phyloP scores from a whole-genome alignment of 257 asterid genomes.

The Dorcoceras hygrometricum region DNA sequence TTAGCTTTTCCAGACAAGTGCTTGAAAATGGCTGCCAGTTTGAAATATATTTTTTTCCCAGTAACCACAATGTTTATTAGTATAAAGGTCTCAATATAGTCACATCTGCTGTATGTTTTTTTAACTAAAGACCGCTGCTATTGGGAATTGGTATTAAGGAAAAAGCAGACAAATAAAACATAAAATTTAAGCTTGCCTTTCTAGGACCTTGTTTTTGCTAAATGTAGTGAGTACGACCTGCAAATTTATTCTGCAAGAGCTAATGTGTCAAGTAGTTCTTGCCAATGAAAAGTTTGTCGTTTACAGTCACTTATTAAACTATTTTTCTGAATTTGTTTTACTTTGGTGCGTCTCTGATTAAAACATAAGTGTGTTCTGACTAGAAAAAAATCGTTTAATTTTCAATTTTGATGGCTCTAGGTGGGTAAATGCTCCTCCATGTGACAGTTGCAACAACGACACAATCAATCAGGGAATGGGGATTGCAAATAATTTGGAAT shows the following conservation, averaged over 20 bases:
- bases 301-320: not conserved
- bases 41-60: not conserved
- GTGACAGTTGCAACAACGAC: constrained; percentile 69
- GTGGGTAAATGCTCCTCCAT: constrained; percentile 96
- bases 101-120: not conserved
- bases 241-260: constrained; percentile 9
- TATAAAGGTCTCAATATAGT: not conserved
- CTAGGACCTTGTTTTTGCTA: constrained; percentile 20
- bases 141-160: constrained; percentile 3
- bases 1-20: constrained; percentile 19
- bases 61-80: too few relatives aligned
- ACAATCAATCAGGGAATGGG: constrained; percentile 79
- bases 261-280: constrained; percentile 1
- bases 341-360: constrained; percentile 1
- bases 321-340: not conserved
- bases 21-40: constrained; percentile 9
- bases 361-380: constrained; percentile 24
- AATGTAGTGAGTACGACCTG: not conserved
- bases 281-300: not conserved
- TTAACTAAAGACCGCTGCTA: not conserved
- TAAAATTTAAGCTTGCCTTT: not conserved
- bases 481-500: constrained; percentile 55
- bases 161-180: not conserved
- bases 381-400: constrained; percentile 6
- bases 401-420: constrained; percentile 39